Base-by-base conservation (phyloP, 2,329 filamentous ascomycete genomes). In the Aureobasidium vineae region DNA sequence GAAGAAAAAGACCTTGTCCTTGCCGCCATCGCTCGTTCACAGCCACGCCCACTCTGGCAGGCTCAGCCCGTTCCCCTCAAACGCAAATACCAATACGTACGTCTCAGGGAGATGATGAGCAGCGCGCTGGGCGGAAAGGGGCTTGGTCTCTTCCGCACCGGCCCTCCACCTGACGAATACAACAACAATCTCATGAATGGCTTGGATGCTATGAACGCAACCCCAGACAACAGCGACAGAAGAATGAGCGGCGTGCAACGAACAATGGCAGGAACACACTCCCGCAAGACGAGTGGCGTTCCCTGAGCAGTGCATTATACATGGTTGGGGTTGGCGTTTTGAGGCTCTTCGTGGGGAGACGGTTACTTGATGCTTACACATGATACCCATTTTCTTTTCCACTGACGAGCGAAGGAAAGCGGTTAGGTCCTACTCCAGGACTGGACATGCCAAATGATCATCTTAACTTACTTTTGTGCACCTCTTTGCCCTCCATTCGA, bases 1-100 rank as follows among this genome's bases (percentile, higher is more conserved):
- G 95, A 98, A 80, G 95, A 99, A 78, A 92, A 91, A 60, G 89
- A 92, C 57, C 85, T 89, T 0, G 91, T 98, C 61, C 97, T 98
- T 92, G 83, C 85, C 38, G 90, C 91, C 8, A 84, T 83, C 38
- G 83, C 87, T 28, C 86, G 87, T 64, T 92, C 91, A 79, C 88
- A 87, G 50, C 93, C 94, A 0, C 87, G 89, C 69, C 93, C 94
- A 0, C 80, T 96, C 5, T 84, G 91, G 33, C 86, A 88, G 8
- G 87, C 90, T 59, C 79, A 79, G 2, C 76, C 82, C 41, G 81
- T 86, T 61, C 73, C 85, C 81, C 75, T 79, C 50, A 72, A 74
- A 56, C 72, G 74, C 31, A 87, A 86, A 72, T 88, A 88, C 72
- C 83, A 86, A 70, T 82, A 84, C 68, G 83, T 87, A 41, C 84